Evolutionary conservation across 305 asterid species (phyloP).

Genomic region (Galium porrigens): DNA sequence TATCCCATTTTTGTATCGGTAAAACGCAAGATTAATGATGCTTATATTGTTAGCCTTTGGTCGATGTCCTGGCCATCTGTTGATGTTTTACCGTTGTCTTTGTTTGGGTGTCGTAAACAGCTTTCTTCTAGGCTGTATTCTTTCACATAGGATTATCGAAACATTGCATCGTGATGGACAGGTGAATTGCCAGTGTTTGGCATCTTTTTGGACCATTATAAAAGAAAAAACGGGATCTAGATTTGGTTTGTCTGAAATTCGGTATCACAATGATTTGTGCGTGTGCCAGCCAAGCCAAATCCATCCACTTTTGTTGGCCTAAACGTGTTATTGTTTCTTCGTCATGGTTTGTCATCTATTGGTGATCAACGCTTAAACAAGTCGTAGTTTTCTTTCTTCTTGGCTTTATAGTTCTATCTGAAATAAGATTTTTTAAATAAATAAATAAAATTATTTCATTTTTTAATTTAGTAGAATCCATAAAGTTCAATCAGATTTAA

Average conservation of each 20-base stretch:
- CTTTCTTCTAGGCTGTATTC: not conserved
- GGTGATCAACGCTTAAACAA: not conserved
- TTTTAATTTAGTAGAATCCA: too few species aligned
- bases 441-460: too few species aligned
- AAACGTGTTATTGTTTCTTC: not conserved
- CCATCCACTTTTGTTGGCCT: not conserved
- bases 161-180: not conserved
- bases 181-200: not conserved
- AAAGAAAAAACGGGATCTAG: not conserved
- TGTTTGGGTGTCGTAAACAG: not conserved
- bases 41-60: not conserved
- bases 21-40: not conserved
- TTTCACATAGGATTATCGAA: not conserved
- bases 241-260: not conserved
- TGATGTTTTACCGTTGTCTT: not conserved
- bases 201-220: not conserved
- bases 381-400: too few species aligned
- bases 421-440: too few species aligned
- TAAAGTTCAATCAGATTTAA: too few species aligned
- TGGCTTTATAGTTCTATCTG: too few species aligned
- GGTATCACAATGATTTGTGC: slow-evolving; percentile 4
- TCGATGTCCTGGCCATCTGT: too few species aligned
- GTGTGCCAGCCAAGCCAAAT: not conserved
- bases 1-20: not conserved
- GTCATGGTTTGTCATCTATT: not conserved